Percentiles rank a stretch among this genome's conserved stretches.
Conservation (phyloP, 169 alveolate genomes). For the Plasmodium blacklocki region DNA sequence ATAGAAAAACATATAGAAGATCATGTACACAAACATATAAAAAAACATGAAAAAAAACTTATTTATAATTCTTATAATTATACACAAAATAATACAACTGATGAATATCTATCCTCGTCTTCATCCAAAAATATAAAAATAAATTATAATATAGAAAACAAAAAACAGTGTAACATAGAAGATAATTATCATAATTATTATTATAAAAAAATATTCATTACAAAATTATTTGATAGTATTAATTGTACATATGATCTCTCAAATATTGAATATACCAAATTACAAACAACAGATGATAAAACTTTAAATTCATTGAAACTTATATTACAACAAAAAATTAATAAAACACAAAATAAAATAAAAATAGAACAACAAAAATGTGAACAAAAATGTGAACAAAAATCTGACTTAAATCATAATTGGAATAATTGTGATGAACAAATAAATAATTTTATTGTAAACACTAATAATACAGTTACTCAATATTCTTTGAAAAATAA, state of each 20-base stretch:
- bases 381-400: not conserved
- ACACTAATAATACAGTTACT: not conserved
- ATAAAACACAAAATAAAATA: conserved; percentile 11
- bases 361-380: not conserved
- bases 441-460: not conserved
- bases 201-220: conserved; percentile 35
- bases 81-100: not conserved
- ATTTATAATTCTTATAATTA: not conserved
- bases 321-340: conserved; percentile 43
- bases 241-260: conserved; percentile 47
- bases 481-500: not conserved
- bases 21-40: not conserved
- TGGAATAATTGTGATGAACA: not conserved
- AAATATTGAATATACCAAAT: conserved; percentile 36
- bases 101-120: not conserved
- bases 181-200: too few relatives aligned
- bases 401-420: not conserved
- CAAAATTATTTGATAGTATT: conserved; percentile 58
- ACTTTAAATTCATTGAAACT: conserved; percentile 17
- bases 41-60: not conserved
- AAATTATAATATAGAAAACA: not conserved
- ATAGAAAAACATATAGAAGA: not conserved
- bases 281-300: conserved; percentile 31
- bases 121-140: not conserved
- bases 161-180: not conserved